phyloP scores from a whole-genome alignment of 139 green algal genomes.

The Chlorella sp. region DNA sequence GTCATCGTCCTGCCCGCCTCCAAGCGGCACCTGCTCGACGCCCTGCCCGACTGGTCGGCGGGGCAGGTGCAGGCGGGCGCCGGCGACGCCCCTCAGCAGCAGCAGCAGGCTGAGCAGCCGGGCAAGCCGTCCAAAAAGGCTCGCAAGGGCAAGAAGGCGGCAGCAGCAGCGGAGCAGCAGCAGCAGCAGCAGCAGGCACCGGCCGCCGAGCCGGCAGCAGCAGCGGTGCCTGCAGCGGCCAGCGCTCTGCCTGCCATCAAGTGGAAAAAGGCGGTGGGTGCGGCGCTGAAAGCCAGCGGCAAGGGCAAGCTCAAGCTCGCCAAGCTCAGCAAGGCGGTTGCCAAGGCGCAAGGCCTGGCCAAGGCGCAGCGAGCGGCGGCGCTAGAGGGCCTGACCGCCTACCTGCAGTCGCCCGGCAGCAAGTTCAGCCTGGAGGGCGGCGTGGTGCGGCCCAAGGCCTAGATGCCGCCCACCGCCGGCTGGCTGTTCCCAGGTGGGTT shows the following conservation, averaged over 20 bases:
- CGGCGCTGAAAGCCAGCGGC: constrained; percentile 12
- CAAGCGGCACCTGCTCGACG: constrained; percentile 28
- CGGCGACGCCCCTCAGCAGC: background rate
- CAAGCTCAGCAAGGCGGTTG: constrained; percentile 28
- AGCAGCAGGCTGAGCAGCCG: background rate
- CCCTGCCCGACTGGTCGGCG: background rate
- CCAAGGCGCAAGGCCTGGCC: constrained; percentile 29
- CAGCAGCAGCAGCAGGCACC: constrained; percentile 7
- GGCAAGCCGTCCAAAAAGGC: background rate
- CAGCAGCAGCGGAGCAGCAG: constrained; percentile 3
- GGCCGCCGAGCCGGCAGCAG: background rate
- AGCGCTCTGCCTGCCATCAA: constrained; percentile 4
- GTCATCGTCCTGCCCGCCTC: constrained; percentile 37
- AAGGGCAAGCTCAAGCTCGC: constrained; percentile 17
- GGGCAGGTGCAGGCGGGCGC: background rate
- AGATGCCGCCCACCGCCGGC: too few relatives aligned
- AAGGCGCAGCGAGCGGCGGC: constrained; percentile 1
- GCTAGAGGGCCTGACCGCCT: constrained; percentile 6
- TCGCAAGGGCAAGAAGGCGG: background rate
- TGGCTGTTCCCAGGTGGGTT: background rate
- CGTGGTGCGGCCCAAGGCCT: constrained; percentile 13
- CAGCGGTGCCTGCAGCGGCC: background rate
- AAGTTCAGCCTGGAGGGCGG: constrained; percentile 7
- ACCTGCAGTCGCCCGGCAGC: background rate
- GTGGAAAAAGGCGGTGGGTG: constrained; percentile 31